Evolutionary conservation across 2,329 filamentous ascomycete genomes (phyloP).

Genomic region (Penicillium sclerotiorum): DNA sequence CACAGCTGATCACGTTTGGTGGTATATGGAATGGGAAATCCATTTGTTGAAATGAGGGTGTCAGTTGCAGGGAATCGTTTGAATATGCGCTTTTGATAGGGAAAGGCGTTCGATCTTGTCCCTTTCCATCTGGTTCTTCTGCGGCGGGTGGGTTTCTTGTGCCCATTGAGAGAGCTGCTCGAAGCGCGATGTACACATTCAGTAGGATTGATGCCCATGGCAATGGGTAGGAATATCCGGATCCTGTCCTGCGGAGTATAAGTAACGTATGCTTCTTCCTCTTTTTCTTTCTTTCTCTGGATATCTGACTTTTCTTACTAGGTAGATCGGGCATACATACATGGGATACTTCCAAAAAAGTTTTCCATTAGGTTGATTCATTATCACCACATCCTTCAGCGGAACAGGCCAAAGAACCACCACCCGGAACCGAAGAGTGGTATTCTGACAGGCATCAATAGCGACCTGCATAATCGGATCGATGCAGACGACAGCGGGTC

Average conservation of each 20-base stretch:
- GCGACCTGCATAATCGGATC: constrained; percentile 51
- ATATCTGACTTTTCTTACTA: too few species aligned
- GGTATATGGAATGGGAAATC: constrained; percentile 49
- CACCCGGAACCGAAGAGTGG: constrained; percentile 35
- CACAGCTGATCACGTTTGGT: constrained; percentile 47
- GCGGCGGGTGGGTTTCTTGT: constrained; percentile 18
- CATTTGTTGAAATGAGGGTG: constrained; percentile 34
- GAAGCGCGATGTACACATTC: constrained; percentile 47
- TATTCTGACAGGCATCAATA: constrained; percentile 46
- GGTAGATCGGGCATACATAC: constrained; percentile 24
- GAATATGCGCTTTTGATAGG: constrained; percentile 32
- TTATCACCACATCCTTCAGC: constrained; percentile 46
- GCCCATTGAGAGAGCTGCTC: constrained; percentile 12
- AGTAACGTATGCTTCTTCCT: too few species aligned
- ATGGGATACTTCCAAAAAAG: constrained; percentile 38
- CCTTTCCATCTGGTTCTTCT: constrained; percentile 26
- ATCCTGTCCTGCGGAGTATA: constrained; percentile 39
- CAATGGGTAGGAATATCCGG: constrained; percentile 51
- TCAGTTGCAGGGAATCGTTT: constrained; percentile 31
- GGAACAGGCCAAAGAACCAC: constrained; percentile 50
- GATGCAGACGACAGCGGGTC: constrained; percentile 46
- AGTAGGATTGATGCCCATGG: constrained; percentile 47
- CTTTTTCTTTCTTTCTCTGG: too few species aligned
- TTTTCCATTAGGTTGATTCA: constrained; percentile 40
- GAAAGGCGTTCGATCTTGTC: constrained; percentile 30